These are phyloP conservation scores for Penicillium ochrochloron DNA, from an alignment of 495 filamentous ascomycete genomes.

Conservation along the genomic window DNA sequence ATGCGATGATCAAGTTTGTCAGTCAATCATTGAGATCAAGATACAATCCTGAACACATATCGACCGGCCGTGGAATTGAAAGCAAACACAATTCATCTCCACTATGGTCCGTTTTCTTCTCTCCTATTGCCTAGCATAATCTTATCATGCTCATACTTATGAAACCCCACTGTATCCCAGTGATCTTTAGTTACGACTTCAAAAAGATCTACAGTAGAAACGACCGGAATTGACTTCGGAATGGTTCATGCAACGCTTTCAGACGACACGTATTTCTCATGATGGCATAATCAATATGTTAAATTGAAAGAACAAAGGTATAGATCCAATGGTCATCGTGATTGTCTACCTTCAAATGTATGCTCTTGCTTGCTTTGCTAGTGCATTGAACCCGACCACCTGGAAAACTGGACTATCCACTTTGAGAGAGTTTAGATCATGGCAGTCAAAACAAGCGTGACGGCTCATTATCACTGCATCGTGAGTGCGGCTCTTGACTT, in stretches of 20 bases:
- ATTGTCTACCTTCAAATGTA: neutral
- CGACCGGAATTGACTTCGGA: too few relatives aligned
- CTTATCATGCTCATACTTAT: too few relatives aligned
- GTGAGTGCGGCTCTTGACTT: neutral
- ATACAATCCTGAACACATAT: neutral
- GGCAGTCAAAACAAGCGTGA: neutral
- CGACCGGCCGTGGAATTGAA: neutral
- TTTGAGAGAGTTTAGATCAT: constrained; percentile 1
- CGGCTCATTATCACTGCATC: neutral
- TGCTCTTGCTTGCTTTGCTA: neutral
- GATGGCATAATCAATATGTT: too few relatives aligned
- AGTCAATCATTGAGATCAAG: neutral
- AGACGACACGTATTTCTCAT: neutral
- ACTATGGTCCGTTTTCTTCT: neutral
- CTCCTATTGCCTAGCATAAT: neutral
- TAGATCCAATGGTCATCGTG: neutral
- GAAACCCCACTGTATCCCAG: too few relatives aligned
- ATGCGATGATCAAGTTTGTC: neutral
- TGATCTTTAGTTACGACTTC: too few relatives aligned
- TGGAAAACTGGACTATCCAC: constrained; percentile 5
- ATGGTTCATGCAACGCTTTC: too few relatives aligned
- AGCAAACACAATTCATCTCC: neutral
- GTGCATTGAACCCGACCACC: neutral
- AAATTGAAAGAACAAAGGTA: neutral
- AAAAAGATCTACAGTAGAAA: too few relatives aligned